Evolutionary conservation across 768 basidiomycete species (phyloP), one percentile per base, ranked within the genome.

Genomic region (Phlegmacium glaucopus): DNA sequence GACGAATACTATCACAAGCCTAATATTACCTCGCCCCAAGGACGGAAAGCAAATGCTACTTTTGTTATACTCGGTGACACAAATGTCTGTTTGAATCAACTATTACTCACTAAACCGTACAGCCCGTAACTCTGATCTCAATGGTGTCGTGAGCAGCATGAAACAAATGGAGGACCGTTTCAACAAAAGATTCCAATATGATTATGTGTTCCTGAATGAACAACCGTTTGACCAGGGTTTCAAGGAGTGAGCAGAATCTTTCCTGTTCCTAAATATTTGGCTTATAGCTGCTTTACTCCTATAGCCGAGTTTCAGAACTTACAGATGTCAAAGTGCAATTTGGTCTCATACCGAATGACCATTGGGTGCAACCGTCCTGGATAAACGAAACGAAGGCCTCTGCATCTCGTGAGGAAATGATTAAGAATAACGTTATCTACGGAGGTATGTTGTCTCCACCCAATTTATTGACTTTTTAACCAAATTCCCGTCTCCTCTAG

Each of bases 131-230:
- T 63, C 72, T 37, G 83, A 85, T 61, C 60, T 84, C 47, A 70
- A 73, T 42, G 79, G 80, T 5, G 77, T 87, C 44, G 57, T 83
- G 34, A 76, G 71, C 53, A 85, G 82, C 53, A 75, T 89, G 65
- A 80, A 84, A 59, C 82, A 85, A 61, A 76, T 89, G 68, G 95
- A 98, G 68, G 86, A 90, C 60, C 72, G 87, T 34, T 96, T 96
- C 72, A 99, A 99, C 74, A 80, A 82, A 51, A 85, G 86, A 61
- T 93, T 84, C 58, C 71, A 68, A 17, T 94, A 94, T 63, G 87
- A 89, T 12, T 94, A 89, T 60, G 83, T 88, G 34, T 90, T 94
- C 66, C 72, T 96, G 46, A 94, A 94, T 60, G 92, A 96, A 28
- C 74, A 83, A 52, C 72, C 74, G 0, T 93, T 93, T 61, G 72